phyloP scores from a whole-genome alignment of 441 rosid species.

The California macrophylla region DNA sequence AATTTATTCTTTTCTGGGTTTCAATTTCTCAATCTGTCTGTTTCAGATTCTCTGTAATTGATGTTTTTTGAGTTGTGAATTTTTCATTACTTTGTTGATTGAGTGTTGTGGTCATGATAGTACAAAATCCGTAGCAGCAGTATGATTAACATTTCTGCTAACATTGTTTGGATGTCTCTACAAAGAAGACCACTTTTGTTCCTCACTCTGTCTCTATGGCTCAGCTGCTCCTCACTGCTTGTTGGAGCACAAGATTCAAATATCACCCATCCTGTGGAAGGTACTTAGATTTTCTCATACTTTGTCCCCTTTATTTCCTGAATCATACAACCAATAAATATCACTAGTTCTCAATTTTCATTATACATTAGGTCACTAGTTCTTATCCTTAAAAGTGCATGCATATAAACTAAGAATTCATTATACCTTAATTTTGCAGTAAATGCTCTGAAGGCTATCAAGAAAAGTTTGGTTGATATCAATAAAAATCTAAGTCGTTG shows the following conservation, averaged over 20 bases:
- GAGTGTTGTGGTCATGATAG: too few relatives aligned
- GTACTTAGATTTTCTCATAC: constrained; percentile 20
- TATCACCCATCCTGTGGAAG: constrained; percentile 59
- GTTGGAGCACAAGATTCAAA: constrained; percentile 32
- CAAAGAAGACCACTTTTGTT: constrained; percentile 8
- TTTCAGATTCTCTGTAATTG: not conserved
- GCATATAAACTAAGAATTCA: too few relatives aligned
- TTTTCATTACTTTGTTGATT: too few relatives aligned
- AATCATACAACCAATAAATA: not conserved
- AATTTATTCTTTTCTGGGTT: not conserved
- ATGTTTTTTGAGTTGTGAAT: not conserved
- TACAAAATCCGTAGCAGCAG: too few relatives aligned
- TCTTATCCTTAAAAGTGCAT: too few relatives aligned
- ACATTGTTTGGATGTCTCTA: constrained; percentile 18
- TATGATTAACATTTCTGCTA: constrained; percentile 20
- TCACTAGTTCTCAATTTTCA: not conserved
- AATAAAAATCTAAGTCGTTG: constrained; percentile 56
- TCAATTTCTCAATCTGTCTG: not conserved
- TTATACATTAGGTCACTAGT: not conserved
- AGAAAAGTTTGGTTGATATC: constrained; percentile 45
- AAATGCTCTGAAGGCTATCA: constrained; percentile 47
- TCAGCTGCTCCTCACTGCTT: constrained; percentile 32
- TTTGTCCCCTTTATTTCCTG: not conserved
- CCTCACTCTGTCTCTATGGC: constrained; percentile 24
- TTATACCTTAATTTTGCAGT: constrained; percentile 38